A percentile compares a stretch with the other conserved stretches of the same genome.
Conservation (phyloP, 441 rosid genomes). For the Hura crepitans region DNA sequence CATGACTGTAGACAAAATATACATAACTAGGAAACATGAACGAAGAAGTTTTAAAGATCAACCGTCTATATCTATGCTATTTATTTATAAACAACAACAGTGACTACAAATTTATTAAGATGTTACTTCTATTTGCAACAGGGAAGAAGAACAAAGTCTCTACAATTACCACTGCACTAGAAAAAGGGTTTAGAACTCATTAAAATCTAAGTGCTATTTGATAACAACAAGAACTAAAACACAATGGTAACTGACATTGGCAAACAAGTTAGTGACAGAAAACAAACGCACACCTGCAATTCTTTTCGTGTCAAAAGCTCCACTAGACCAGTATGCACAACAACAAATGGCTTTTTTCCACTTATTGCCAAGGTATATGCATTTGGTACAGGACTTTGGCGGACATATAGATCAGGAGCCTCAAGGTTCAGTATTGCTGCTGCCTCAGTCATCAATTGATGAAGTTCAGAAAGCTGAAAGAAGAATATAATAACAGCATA, state of each 20-base stretch:
- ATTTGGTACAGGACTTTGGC: slow-evolving; percentile 90
- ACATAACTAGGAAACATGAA: not conserved
- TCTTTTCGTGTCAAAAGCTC: slow-evolving; percentile 82
- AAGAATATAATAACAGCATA: slow-evolving; percentile 11
- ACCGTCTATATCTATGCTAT: not conserved
- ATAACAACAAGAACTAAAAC: not conserved
- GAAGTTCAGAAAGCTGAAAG: slow-evolving; percentile 80
- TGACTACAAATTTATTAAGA: not conserved
- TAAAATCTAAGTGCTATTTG: not conserved
- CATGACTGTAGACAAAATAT: not conserved
- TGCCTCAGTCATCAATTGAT: slow-evolving; percentile 75
- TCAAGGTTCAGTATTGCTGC: slow-evolving; percentile 70
- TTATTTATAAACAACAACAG: slow-evolving; percentile 6
- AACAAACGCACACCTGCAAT: slow-evolving; percentile 58
- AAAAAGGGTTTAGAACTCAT: not conserved
- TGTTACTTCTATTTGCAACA: not conserved
- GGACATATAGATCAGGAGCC: slow-evolving; percentile 83
- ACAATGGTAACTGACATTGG: not conserved
- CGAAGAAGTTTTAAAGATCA: not conserved
- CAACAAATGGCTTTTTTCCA: slow-evolving; percentile 90
- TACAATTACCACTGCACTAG: not conserved
- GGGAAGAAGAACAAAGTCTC: not conserved
- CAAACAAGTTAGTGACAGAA: slow-evolving; percentile 18
- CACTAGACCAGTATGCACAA: slow-evolving; percentile 82
- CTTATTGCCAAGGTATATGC: slow-evolving; percentile 85